These are phyloP conservation scores for Elaeagnus macrophylla DNA, from an alignment of 306 rosid species.

Conservation along the genomic window DNA sequence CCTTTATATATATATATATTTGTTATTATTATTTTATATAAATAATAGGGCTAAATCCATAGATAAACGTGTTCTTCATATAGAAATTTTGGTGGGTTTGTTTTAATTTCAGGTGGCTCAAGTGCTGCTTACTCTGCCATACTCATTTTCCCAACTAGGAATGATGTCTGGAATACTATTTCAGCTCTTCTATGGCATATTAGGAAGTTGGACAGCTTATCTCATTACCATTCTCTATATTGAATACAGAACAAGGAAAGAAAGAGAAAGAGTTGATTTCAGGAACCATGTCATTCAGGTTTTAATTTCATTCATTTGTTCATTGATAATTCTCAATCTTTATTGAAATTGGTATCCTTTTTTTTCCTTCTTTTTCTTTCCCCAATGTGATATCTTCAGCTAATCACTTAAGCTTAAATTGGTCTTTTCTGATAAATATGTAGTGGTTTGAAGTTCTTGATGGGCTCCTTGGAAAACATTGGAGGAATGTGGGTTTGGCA, in stretches of 20 bases:
- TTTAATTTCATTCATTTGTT: background rate
- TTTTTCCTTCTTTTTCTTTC: too few relatives aligned
- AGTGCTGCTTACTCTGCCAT: constrained; percentile 90
- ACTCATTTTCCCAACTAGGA: constrained; percentile 94
- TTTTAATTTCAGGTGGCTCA: constrained; percentile 68
- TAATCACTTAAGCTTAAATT: too few relatives aligned
- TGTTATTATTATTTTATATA: background rate
- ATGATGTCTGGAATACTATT: constrained; percentile 85
- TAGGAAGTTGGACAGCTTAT: constrained; percentile 99
- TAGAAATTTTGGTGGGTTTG: background rate
- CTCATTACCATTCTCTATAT: constrained; percentile 83
- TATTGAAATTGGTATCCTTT: too few relatives aligned
- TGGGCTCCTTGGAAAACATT: constrained; percentile 88
- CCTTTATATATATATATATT: background rate
- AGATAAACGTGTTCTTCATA: too few relatives aligned
- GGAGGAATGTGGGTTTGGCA: constrained; percentile 98
- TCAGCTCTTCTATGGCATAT: constrained; percentile 74
- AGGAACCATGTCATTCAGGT: constrained; percentile 97
- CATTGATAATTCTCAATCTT: background rate
- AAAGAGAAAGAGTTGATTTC: constrained; percentile 85
- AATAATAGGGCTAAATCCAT: background rate
- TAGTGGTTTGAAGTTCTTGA: constrained; percentile 99
- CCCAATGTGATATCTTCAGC: too few relatives aligned
- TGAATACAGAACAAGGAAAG: constrained; percentile 94
- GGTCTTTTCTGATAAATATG: background rate